Conservation (phyloP, 331 rosid species). For the Pyrus hybrid region DNA sequence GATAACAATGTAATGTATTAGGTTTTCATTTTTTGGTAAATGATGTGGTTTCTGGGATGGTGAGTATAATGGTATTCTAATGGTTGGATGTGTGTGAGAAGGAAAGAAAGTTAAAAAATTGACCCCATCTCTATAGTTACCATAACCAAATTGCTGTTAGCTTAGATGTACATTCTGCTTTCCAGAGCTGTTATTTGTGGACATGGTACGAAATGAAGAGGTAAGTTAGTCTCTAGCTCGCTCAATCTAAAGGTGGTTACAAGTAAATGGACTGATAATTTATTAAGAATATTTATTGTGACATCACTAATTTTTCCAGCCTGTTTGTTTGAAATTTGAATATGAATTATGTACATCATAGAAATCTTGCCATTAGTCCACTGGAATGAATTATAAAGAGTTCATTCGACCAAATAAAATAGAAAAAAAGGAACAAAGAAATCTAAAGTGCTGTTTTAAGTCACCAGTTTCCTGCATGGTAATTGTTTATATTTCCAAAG, state of each 20-base stretch:
- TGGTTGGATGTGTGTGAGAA: neutral
- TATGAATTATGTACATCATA: neutral
- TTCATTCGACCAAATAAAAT: too few relatives aligned
- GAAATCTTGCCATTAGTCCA: neutral
- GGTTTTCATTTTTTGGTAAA: neutral
- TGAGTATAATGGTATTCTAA: neutral
- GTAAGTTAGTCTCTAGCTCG: too few relatives aligned
- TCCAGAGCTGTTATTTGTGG: neutral
- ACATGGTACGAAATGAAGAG: neutral
- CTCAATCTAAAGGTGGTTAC: neutral
- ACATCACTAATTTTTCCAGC: neutral
- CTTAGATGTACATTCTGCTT: neutral
- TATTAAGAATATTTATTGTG: neutral
- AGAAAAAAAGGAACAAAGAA: too few relatives aligned
- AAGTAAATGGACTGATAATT: neutral
- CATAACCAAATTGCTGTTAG: neutral
- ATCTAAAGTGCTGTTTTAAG: neutral
- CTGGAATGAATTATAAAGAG: neutral
- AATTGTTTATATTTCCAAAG: neutral
- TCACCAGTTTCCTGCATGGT: neutral
- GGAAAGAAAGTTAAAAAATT: neutral
- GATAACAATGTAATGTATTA: neutral
- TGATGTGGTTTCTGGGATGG: neutral
- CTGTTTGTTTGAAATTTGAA: neutral
- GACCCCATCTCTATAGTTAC: neutral